phyloP scores from a whole-genome alignment of 2,329 filamentous ascomycete genomes.

The Trichoderma citrinoviride region DNA sequence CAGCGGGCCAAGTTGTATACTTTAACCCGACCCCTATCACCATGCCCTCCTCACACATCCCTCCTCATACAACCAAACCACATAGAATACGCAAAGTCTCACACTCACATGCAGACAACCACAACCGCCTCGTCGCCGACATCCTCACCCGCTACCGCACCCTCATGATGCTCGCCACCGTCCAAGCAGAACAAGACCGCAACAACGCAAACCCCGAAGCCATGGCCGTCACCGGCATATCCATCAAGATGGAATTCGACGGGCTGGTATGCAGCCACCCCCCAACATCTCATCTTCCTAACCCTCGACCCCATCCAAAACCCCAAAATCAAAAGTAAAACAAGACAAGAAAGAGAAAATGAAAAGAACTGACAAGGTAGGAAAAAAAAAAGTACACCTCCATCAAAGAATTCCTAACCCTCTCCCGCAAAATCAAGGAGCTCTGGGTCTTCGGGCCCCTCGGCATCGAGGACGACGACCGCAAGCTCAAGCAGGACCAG shows the following conservation, averaged over 20 bases:
- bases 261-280: conserved; percentile 34
- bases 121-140: conserved; percentile 46
- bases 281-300: not conserved
- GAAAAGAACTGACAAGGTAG: not conserved
- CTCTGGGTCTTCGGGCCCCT: conserved; percentile 46
- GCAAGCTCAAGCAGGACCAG: conserved; percentile 37
- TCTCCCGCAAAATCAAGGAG: conserved; percentile 46
- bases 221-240: conserved; percentile 43
- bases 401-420: conserved; percentile 45
- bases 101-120: conserved; percentile 37
- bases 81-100: too few species aligned
- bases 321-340: not conserved
- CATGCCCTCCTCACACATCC: not conserved
- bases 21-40: not conserved
- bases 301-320: not conserved
- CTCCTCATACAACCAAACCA: too few species aligned
- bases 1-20: not conserved
- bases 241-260: conserved; percentile 47
- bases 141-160: conserved; percentile 45
- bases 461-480: conserved; percentile 38
- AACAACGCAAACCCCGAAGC: conserved; percentile 41
- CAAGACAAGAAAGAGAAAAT: not conserved
- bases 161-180: conserved; percentile 45
- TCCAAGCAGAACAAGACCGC: conserved; percentile 41
- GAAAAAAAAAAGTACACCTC: conserved; percentile 43